These are phyloP conservation scores for Lachancea cidri DNA, from an alignment of 805 yeast genomes.

Conservation along the genomic window DNA sequence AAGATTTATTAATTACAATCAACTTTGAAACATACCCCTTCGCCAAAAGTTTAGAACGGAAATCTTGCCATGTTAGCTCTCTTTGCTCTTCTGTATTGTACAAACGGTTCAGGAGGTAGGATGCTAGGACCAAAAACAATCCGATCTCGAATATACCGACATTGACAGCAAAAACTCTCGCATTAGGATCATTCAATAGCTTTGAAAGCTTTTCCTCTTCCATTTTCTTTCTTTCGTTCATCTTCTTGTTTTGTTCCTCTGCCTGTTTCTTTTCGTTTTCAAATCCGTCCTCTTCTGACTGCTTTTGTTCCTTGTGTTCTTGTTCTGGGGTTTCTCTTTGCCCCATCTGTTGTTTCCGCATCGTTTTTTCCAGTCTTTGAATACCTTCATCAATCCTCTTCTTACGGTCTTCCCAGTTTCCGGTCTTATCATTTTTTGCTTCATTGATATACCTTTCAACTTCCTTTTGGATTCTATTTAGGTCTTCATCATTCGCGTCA, in stretches of 20 bases:
- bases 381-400: constrained; percentile 22
- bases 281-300: constrained; percentile 11
- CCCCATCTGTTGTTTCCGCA: constrained; percentile 18
- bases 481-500: constrained; percentile 24
- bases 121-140: constrained; percentile 28
- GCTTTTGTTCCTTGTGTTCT: constrained; percentile 2
- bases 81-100: constrained; percentile 32
- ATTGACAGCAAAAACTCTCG: constrained; percentile 28
- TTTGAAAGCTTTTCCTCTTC: constrained; percentile 13
- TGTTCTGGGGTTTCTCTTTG: constrained; percentile 4
- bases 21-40: constrained; percentile 72
- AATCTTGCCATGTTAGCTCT: constrained; percentile 90
- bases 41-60: constrained; percentile 66
- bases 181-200: constrained; percentile 30
- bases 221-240: constrained; percentile 14
- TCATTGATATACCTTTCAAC: constrained; percentile 23
- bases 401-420: constrained; percentile 17
- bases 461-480: constrained; percentile 20
- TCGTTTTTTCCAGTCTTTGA: constrained; percentile 21
- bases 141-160: constrained; percentile 34
- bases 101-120: constrained; percentile 30
- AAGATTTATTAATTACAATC: constrained; percentile 68
- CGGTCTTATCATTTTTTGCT: constrained; percentile 12
- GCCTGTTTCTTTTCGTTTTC: constrained; percentile 14
- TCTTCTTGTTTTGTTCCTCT: constrained; percentile 13